Conservation (phyloP, 202 grass and related monocot species). For the Panicum hallii region DNA sequence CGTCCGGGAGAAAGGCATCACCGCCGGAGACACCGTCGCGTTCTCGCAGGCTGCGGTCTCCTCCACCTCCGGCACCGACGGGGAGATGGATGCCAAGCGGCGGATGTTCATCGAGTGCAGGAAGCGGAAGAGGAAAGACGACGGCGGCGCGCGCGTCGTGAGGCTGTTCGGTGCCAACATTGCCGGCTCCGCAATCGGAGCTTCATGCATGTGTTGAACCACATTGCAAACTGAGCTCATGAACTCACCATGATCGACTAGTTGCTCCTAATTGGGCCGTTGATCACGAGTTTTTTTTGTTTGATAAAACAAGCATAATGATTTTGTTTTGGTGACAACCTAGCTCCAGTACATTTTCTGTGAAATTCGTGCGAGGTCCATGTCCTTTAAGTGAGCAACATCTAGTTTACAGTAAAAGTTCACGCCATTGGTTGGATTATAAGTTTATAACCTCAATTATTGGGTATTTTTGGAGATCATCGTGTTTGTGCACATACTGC, state of each 20-base stretch:
- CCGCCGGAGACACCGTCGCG: slow-evolving; percentile 28
- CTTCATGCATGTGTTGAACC: background rate
- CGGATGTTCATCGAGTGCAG: slow-evolving; percentile 31
- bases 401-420: background rate
- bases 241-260: background rate
- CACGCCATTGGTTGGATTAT: background rate
- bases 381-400: background rate
- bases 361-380: background rate
- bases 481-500: background rate
- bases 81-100: background rate
- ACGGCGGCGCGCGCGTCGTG: background rate
- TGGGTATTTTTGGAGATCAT: background rate
- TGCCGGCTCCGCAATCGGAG: background rate
- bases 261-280: background rate
- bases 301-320: background rate
- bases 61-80: background rate
- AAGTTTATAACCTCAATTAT: background rate
- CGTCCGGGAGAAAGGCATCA: slow-evolving; percentile 19
- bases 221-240: background rate
- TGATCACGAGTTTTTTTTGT: background rate
- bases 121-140: background rate
- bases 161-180: slow-evolving; percentile 55
- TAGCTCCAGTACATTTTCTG: background rate
- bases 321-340: background rate
- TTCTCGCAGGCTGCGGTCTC: background rate